These are phyloP conservation scores for Mycena vulgaris DNA, from an alignment of 768 basidiomycete species.

Conservation along the genomic window DNA sequence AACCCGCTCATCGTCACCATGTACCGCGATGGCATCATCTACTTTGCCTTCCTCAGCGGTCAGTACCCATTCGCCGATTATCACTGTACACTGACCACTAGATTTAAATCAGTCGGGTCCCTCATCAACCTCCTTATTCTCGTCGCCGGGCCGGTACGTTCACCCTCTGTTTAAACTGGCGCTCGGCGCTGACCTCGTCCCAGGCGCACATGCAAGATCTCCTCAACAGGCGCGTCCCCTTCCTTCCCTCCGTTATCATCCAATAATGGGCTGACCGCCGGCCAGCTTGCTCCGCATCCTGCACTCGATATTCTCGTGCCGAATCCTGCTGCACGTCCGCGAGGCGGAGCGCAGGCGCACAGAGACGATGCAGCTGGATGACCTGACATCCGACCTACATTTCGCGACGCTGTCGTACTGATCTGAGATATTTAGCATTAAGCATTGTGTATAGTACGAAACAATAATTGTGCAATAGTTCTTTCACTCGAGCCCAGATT, in stretches of 20 bases:
- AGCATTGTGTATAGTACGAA: too few species aligned
- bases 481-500: too few species aligned
- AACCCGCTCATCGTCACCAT: constrained; percentile 21
- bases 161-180: background rate
- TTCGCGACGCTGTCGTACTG: too few species aligned
- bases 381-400: background rate
- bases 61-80: background rate
- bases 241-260: background rate
- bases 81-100: too few species aligned
- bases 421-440: too few species aligned
- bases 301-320: constrained; percentile 13
- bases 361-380: background rate
- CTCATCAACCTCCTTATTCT: constrained; percentile 20
- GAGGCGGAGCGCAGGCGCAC: constrained; percentile 2
- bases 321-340: constrained; percentile 24
- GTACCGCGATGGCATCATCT: constrained; percentile 27
- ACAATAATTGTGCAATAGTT: too few species aligned
- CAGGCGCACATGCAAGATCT: constrained; percentile 10
- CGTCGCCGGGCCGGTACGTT: constrained; percentile 12
- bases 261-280: background rate
- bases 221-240: constrained; percentile 10
- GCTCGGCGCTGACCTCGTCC: too few species aligned
- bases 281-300: constrained; percentile 17
- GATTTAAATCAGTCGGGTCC: constrained; percentile 1
- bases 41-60: constrained; percentile 15